These are phyloP conservation scores for Cyamopsis tetragonoloba DNA, from an alignment of 306 rosid genomes.

Conservation along the genomic window DNA sequence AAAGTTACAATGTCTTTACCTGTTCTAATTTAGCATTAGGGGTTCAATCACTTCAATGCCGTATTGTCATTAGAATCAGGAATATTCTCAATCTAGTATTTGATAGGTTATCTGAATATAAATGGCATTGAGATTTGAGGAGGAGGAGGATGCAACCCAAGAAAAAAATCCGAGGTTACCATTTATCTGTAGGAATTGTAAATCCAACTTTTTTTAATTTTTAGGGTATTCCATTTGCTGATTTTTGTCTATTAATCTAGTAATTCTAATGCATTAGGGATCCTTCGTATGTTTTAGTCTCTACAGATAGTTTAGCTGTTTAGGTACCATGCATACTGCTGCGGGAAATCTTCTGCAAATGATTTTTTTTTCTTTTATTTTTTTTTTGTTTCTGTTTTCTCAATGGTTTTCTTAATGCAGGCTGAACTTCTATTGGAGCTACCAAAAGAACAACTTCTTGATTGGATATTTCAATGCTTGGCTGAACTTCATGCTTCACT, in stretches of 20 bases:
- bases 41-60: neutral
- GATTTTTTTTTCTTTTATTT: constrained; percentile 8
- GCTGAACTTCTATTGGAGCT: constrained; percentile 93
- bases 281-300: no score
- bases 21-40: neutral
- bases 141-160: neutral
- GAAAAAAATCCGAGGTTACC: constrained; percentile 14
- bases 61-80: neutral
- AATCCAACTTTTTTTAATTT: neutral
- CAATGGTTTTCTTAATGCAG: constrained; percentile 42
- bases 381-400: no score
- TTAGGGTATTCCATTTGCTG: neutral
- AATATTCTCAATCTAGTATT: neutral
- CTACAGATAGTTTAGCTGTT: no score
- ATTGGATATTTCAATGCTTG: constrained; percentile 92
- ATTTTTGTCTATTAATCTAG: neutral
- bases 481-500: constrained; percentile 90
- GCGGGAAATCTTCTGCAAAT: neutral
- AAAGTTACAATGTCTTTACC: neutral
- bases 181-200: neutral
- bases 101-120: neutral
- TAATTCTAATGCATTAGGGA: no score
- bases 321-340: neutral
- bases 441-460: constrained; percentile 86
- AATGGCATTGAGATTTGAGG: neutral